Evolutionary conservation across 2,329 filamentous ascomycete genomes (phyloP).

Genomic region (Lomentospora prolificans): DNA sequence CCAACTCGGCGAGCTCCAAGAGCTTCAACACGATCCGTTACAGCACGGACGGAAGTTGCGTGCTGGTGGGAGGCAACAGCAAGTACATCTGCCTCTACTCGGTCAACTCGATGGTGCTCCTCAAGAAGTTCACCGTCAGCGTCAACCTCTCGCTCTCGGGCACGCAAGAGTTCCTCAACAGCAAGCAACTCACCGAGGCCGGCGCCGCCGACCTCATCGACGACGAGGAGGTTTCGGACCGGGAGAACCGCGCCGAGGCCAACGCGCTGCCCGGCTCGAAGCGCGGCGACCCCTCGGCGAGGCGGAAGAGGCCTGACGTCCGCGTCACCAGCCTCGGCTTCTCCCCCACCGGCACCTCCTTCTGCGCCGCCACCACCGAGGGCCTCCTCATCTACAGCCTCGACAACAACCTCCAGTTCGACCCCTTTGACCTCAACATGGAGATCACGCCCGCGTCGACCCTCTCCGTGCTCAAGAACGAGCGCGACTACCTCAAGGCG

Average conservation of each 20-base stretch:
- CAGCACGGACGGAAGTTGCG: slow-evolving; percentile 82
- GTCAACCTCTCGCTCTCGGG: slow-evolving; percentile 92
- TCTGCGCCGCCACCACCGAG: slow-evolving; percentile 92
- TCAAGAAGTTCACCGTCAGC: slow-evolving; percentile 94
- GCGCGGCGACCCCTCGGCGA: slow-evolving; percentile 72
- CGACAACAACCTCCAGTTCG: slow-evolving; percentile 75
- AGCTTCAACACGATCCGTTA: slow-evolving; percentile 82
- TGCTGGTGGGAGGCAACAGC: slow-evolving; percentile 88
- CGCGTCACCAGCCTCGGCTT: slow-evolving; percentile 79
- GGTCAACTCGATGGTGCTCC: slow-evolving; percentile 78
- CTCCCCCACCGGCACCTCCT: slow-evolving; percentile 77
- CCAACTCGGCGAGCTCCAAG: slow-evolving; percentile 84
- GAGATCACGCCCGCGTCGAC: slow-evolving; percentile 85
- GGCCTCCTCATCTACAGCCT: slow-evolving; percentile 89
- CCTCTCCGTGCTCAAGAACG: slow-evolving; percentile 53
- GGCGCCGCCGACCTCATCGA: slow-evolving; percentile 80
- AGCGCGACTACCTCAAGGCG: slow-evolving; percentile 80
- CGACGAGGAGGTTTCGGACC: slow-evolving; percentile 69
- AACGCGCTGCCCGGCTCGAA: slow-evolving; percentile 73
- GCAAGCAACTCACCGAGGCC: slow-evolving; percentile 80
- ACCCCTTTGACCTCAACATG: slow-evolving; percentile 92
- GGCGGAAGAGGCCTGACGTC: slow-evolving; percentile 71
- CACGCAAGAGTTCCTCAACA: slow-evolving; percentile 95
- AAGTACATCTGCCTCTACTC: slow-evolving; percentile 98
- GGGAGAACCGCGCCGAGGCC: slow-evolving; percentile 71